Conservation (phyloP, 1,284 basidiomycete species). For the Vanrija sp. region DNA sequence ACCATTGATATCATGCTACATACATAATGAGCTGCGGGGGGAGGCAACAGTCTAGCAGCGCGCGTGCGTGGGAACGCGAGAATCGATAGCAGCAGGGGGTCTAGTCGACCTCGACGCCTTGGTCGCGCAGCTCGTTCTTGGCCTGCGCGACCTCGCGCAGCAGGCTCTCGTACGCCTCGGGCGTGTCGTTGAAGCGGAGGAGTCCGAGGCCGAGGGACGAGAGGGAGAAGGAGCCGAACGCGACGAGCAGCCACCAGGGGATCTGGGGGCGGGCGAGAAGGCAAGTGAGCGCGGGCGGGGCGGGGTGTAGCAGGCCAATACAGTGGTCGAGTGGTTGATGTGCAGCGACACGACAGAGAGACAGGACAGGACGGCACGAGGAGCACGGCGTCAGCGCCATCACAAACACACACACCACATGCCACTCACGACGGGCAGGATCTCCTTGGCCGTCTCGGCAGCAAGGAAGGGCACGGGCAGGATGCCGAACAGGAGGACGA, state of each 20-base stretch:
- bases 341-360: not conserved
- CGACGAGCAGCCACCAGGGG: conserved; percentile 71
- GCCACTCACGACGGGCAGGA: conserved; percentile 61
- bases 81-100: not conserved
- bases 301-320: not conserved
- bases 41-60: not conserved
- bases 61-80: not conserved
- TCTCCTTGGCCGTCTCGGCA: conserved; percentile 49
- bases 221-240: conserved; percentile 69
- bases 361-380: not conserved
- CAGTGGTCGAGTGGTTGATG: not conserved
- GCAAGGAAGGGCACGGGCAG: conserved; percentile 60
- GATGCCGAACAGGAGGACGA: conserved; percentile 57
- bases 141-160: conserved; percentile 62
- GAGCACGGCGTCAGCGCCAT: not conserved
- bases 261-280: conserved; percentile 51
- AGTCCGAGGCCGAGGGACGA: conserved; percentile 68
- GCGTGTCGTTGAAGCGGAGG: conserved; percentile 66
- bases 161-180: conserved; percentile 68
- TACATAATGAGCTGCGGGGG: not conserved
- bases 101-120: conserved; percentile 65
- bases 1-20: conserved; percentile 4
- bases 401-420: not conserved
- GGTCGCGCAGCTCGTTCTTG: conserved; percentile 63
- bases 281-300: not conserved